A percentile compares a stretch with the other conserved stretches of the same genome.
phyloP scores from a whole-genome alignment of 148 eudicot species.

The Fagopyrum homotropicum region DNA sequence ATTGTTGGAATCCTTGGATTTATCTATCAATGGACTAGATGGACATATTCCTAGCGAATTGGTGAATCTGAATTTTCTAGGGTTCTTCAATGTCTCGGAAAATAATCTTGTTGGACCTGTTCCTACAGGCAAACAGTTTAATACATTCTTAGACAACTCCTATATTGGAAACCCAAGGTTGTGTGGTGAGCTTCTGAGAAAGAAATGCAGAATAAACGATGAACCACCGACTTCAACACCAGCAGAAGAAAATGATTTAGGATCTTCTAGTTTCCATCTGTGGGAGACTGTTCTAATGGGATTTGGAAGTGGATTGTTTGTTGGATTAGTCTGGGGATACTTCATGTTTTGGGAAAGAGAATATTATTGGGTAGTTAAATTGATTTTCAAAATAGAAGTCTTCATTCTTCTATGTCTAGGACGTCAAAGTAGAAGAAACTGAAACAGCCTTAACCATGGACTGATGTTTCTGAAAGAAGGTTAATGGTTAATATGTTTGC shows the following conservation, averaged over 20 bases:
- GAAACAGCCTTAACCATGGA: neutral
- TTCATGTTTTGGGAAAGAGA: neutral
- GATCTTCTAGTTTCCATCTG: neutral
- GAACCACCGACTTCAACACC: neutral
- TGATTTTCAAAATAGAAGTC: neutral
- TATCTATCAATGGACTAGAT: slow-evolving; percentile 19
- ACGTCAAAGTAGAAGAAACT: neutral
- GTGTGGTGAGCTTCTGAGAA: slow-evolving; percentile 23
- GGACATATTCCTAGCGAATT: slow-evolving; percentile 22
- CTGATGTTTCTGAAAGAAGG: neutral
- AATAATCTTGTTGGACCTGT: slow-evolving; percentile 22
- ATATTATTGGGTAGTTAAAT: neutral
- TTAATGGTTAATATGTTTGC: neutral
- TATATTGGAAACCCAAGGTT: slow-evolving; percentile 20
- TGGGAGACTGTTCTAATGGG: slow-evolving; percentile 8
- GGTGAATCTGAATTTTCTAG: slow-evolving; percentile 8
- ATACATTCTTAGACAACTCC: slow-evolving; percentile 16
- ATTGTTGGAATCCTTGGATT: slow-evolving; percentile 20
- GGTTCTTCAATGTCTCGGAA: slow-evolving; percentile 18
- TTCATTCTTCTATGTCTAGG: neutral
- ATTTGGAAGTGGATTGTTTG: slow-evolving; percentile 8
- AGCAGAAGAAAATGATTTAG: neutral
- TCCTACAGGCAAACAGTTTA: slow-evolving; percentile 21
- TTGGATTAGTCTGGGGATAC: neutral
- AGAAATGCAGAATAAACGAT: slow-evolving; percentile 9